Conservation (phyloP, 805 yeast species). For the Yueomyces sp. region DNA sequence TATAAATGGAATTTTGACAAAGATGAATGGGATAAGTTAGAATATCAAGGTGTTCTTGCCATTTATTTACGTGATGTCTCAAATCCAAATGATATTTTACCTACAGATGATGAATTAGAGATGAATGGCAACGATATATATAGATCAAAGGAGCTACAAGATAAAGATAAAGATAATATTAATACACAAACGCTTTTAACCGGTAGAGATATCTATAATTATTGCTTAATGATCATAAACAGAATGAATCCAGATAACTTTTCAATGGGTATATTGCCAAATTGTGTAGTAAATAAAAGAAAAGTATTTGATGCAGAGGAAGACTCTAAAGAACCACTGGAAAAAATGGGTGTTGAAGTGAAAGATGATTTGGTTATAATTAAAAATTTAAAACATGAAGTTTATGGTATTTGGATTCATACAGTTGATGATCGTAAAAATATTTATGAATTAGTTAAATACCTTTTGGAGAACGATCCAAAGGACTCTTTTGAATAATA, state of each 20-base stretch:
- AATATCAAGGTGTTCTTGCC: constrained; percentile 57
- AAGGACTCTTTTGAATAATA: constrained; percentile 19
- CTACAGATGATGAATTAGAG: constrained; percentile 4
- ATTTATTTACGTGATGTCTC: constrained; percentile 42
- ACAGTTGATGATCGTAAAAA: constrained; percentile 53
- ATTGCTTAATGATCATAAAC: constrained; percentile 59
- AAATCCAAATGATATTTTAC: constrained; percentile 11
- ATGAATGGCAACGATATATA: constrained; percentile 2
- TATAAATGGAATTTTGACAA: constrained; percentile 44
- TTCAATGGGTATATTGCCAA: constrained; percentile 54
- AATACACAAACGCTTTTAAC: constrained; percentile 8
- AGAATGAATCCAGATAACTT: constrained; percentile 58
- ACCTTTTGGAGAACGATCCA: constrained; percentile 22
- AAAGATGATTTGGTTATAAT: constrained; percentile 60
- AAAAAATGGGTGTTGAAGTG: constrained; percentile 50
- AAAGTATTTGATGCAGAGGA: constrained; percentile 23
- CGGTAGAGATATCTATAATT: constrained; percentile 35
- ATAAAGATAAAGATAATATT: not conserved
- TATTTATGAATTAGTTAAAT: constrained; percentile 34
- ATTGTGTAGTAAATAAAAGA: constrained; percentile 32
- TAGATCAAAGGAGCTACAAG: not conserved
- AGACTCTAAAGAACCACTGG: constrained; percentile 20
- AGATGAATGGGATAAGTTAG: constrained; percentile 60
- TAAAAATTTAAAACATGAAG: constrained; percentile 52
- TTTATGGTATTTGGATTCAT: constrained; percentile 70